phyloP scores from a whole-genome alignment of 805 yeast species.

The Tetrapisispora phaffii region DNA sequence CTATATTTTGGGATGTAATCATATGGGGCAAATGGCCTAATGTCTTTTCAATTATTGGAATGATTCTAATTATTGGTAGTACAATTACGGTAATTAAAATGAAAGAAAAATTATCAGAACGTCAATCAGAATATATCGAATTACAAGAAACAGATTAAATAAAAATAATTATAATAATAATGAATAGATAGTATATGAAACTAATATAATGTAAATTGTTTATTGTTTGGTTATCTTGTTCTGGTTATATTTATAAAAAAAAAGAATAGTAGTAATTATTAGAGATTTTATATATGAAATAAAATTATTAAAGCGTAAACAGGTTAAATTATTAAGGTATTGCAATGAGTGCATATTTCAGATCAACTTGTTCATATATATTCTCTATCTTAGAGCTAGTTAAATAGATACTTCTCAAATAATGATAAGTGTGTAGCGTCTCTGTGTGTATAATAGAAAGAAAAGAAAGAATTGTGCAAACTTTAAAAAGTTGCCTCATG shows the following conservation, averaged over 20 bases:
- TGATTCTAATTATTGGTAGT: slow-evolving; percentile 52
- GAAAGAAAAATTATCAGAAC: not conserved
- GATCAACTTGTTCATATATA: not conserved
- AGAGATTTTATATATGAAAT: not conserved
- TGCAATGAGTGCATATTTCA: not conserved
- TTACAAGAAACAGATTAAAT: not conserved
- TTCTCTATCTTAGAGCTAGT: not conserved
- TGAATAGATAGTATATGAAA: too few species aligned
- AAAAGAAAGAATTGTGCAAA: too few species aligned
- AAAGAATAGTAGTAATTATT: not conserved
- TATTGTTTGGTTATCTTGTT: not conserved
- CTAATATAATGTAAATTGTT: too few species aligned
- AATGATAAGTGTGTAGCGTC: too few species aligned
- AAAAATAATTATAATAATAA: too few species aligned
- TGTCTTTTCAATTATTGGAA: slow-evolving; percentile 58
- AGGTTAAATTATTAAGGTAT: not conserved
- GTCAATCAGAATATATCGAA: not conserved
- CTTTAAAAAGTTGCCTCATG: too few species aligned
- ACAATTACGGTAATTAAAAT: slow-evolving; percentile 47
- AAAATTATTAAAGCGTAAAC: too few species aligned
- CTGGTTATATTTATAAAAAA: too few species aligned
- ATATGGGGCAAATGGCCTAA: slow-evolving; percentile 71
- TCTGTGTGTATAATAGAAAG: not conserved
- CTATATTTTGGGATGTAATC: slow-evolving; percentile 61
- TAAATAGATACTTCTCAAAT: not conserved